Evolutionary conservation across 2,329 filamentous ascomycete genomes (phyloP).

Genomic region (Cladophialophora chaetospira): DNA sequence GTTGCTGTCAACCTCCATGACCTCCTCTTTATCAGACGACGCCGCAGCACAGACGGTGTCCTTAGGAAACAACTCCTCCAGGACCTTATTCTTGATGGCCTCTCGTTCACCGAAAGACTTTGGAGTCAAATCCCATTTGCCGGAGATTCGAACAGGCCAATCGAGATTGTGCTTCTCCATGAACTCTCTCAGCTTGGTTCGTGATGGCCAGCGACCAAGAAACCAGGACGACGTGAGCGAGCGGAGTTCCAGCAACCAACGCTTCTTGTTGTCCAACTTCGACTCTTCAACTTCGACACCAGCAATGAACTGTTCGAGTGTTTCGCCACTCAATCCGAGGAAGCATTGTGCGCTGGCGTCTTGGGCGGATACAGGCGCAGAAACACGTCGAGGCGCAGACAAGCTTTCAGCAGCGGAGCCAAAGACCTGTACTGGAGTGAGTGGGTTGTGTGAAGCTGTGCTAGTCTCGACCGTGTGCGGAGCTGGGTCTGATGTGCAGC

Average conservation of each 20-base stretch:
- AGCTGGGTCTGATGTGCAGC: too few relatives aligned
- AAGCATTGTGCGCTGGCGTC: background rate
- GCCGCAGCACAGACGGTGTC: too few relatives aligned
- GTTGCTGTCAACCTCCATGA: too few relatives aligned
- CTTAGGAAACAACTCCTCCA: too few relatives aligned
- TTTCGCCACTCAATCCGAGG: background rate
- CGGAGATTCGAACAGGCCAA: conserved; percentile 4
- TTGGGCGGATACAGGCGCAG: background rate
- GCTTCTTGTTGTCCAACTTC: background rate
- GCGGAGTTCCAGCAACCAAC: background rate
- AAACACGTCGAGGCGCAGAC: background rate
- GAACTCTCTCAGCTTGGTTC: background rate
- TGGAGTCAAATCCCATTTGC: background rate
- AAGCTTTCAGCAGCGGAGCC: background rate
- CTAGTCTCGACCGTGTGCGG: too few relatives aligned
- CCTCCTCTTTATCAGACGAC: too few relatives aligned
- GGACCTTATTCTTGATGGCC: too few relatives aligned
- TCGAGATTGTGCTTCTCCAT: background rate
- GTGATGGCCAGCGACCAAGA: background rate
- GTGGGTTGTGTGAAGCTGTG: background rate
- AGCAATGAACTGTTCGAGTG: conserved; percentile 3
- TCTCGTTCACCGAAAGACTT: too few relatives aligned
- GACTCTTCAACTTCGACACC: background rate
- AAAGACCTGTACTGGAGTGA: background rate
- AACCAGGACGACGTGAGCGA: background rate